Conservation (phyloP, 345 rosid genomes). For the Crucihimalaya himalaica region DNA sequence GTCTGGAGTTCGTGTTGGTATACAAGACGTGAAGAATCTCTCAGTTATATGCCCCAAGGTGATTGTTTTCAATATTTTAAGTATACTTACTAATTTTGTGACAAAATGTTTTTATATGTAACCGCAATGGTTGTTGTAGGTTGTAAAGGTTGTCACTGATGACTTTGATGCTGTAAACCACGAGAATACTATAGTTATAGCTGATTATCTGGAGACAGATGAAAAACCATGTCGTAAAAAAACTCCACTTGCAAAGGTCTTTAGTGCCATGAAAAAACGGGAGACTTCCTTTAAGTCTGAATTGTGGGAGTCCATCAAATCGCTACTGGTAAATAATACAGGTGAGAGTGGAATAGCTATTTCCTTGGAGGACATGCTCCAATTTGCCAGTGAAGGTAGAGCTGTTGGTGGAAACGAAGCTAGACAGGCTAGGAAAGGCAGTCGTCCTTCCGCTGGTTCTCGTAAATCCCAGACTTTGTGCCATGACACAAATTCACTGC, state of each 20-base stretch:
- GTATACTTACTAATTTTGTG: neutral
- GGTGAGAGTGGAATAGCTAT: conserved; percentile 35
- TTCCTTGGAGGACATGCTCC: conserved; percentile 68
- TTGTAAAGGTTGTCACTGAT: conserved; percentile 51
- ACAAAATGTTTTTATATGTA: conserved; percentile 10
- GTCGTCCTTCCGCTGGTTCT: conserved; percentile 42
- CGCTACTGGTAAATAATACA: conserved; percentile 52
- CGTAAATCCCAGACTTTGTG: conserved; percentile 49
- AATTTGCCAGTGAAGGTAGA: conserved; percentile 48
- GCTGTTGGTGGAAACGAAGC: conserved; percentile 38
- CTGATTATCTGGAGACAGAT: conserved; percentile 45
- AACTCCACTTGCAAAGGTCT: conserved; percentile 53
- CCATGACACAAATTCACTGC: conserved; percentile 58
- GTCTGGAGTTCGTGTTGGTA: conserved; percentile 52
- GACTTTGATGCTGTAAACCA: conserved; percentile 41
- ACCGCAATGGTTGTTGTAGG: conserved; percentile 50
- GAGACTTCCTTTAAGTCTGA: conserved; percentile 61
- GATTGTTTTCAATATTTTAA: conserved; percentile 18
- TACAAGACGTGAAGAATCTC: conserved; percentile 67
- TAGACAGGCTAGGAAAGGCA: conserved; percentile 37
- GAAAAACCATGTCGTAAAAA: conserved; percentile 41
- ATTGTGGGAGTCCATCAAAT: conserved; percentile 51
- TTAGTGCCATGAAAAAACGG: conserved; percentile 59
- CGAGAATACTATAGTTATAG: conserved; percentile 52
- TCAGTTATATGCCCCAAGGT: conserved; percentile 80